A percentile compares a stretch with the other conserved stretches of the same genome.
These are phyloP conservation scores for Rosa hybrid DNA, from an alignment of 331 rosid genomes.

Conservation along the genomic window DNA sequence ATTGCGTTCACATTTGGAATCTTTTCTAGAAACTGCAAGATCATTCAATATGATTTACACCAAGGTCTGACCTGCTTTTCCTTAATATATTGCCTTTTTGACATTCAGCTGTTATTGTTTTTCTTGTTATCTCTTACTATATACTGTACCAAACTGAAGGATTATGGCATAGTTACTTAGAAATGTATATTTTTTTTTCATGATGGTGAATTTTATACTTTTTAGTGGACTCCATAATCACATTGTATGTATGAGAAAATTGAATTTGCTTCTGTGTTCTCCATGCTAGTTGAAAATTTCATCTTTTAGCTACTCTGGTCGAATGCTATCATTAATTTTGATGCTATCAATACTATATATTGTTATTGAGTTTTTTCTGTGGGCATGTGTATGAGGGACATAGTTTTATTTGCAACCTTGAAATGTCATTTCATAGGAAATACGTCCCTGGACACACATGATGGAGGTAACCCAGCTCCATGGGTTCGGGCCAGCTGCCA, in stretches of 20 bases:
- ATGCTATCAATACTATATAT: not conserved
- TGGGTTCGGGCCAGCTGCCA: slow-evolving; percentile 99
- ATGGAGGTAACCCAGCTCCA: slow-evolving; percentile 99
- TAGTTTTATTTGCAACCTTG: not conserved
- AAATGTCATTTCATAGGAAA: slow-evolving; percentile 54
- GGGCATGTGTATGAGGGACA: not conserved
- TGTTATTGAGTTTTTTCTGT: not conserved
- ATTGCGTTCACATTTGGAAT: slow-evolving; percentile 74
- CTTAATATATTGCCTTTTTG: slow-evolving; percentile 5
- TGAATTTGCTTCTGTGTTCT: slow-evolving; percentile 4
- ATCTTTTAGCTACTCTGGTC: not conserved
- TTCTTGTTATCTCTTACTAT: slow-evolving; percentile 10
- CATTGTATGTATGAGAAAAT: not conserved
- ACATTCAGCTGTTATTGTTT: not conserved
- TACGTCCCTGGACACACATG: slow-evolving; percentile 99
- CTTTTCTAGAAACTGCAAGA: slow-evolving; percentile 95
- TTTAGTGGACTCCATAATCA: not conserved
- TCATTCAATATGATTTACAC: slow-evolving; percentile 85
- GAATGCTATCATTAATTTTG: not conserved
- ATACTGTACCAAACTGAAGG: not conserved
- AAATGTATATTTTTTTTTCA: not conserved
- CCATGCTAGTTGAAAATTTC: not conserved
- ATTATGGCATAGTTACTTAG: not conserved
- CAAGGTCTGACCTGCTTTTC: slow-evolving; percentile 52
- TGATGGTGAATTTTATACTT: not conserved